Evolutionary conservation across 2,329 filamentous ascomycete species (phyloP).

Genomic region (Colletotrichum caudatum): DNA sequence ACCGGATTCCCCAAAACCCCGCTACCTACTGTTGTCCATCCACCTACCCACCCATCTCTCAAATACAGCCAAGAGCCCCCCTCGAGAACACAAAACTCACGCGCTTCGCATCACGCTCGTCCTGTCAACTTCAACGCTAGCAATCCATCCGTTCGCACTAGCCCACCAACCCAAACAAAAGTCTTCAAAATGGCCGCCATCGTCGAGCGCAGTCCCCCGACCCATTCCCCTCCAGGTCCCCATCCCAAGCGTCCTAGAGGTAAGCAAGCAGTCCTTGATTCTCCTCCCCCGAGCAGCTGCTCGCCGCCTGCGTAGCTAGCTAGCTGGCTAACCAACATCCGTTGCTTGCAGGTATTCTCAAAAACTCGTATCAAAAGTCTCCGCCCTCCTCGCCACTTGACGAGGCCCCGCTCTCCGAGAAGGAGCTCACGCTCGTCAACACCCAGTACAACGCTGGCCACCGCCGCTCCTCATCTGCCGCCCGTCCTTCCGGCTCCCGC

Average conservation of each 20-base stretch:
- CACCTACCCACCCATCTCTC: slow-evolving; percentile 4
- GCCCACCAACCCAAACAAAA: background rate
- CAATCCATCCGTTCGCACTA: background rate
- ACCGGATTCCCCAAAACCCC: slow-evolving; percentile 37
- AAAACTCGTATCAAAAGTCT: slow-evolving; percentile 81
- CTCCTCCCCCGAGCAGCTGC: background rate
- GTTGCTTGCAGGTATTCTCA: slow-evolving; percentile 80
- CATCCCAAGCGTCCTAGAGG: slow-evolving; percentile 61
- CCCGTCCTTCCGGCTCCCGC: slow-evolving; percentile 73
- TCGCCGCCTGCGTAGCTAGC: background rate
- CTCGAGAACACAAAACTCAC: slow-evolving; percentile 29
- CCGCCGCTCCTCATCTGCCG: slow-evolving; percentile 82
- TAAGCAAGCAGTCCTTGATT: slow-evolving; percentile 47
- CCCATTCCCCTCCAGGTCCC: slow-evolving; percentile 57
- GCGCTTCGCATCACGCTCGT: slow-evolving; percentile 33
- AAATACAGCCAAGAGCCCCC: background rate
- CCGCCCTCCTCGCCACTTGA: slow-evolving; percentile 65
- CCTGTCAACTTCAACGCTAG: background rate
- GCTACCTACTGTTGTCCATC: slow-evolving; percentile 35
- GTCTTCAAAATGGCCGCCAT: slow-evolving; percentile 56
- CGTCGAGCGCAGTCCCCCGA: slow-evolving; percentile 52
- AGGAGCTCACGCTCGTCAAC: slow-evolving; percentile 93
- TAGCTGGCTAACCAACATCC: background rate
- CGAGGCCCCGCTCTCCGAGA: slow-evolving; percentile 72
- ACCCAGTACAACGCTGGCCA: slow-evolving; percentile 94